These are phyloP conservation scores for Myxozyma melibiosi DNA, from an alignment of 805 yeast genomes.

Conservation along the genomic window DNA sequence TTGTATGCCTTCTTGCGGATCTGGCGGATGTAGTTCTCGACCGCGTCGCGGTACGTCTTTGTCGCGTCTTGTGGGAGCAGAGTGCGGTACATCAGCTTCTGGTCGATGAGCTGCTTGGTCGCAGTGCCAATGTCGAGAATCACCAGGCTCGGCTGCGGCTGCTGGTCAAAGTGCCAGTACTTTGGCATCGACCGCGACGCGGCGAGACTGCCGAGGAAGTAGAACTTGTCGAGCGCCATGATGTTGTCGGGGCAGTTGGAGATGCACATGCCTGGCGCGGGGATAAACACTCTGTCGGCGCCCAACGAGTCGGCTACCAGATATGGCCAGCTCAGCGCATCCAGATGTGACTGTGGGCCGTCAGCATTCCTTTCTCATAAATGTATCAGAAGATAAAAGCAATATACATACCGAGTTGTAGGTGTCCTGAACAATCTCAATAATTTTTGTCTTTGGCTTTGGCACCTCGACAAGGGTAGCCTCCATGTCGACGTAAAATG, in stretches of 20 bases:
- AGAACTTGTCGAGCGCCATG: slow-evolving; percentile 21
- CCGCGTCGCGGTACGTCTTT: slow-evolving; percentile 27
- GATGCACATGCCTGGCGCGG: slow-evolving; percentile 21
- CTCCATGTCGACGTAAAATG: slow-evolving; percentile 25
- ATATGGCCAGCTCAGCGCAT: slow-evolving; percentile 28
- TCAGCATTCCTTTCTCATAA: neutral
- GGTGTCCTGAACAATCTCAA: slow-evolving; percentile 25
- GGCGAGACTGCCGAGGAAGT: slow-evolving; percentile 25
- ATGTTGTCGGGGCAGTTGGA: slow-evolving; percentile 22
- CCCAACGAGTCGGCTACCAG: slow-evolving; percentile 13
- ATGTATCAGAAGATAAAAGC: neutral
- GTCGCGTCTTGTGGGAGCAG: slow-evolving; percentile 31
- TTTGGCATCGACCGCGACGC: slow-evolving; percentile 22
- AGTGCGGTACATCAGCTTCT: slow-evolving; percentile 10
- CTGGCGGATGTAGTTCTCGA: slow-evolving; percentile 20
- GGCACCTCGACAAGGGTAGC: neutral
- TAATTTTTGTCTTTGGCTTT: slow-evolving; percentile 7
- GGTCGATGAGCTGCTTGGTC: slow-evolving; percentile 23
- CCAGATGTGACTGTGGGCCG: slow-evolving; percentile 24
- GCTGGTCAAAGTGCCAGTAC: slow-evolving; percentile 30
- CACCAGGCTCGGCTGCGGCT: slow-evolving; percentile 18
- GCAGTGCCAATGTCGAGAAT: slow-evolving; percentile 26
- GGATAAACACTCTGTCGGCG: slow-evolving; percentile 17
- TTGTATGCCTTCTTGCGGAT: slow-evolving; percentile 29
- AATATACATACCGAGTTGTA: slow-evolving; percentile 11